phyloP scores from a whole-genome alignment of 257 asterid genomes.

The Nicotiana noctiflora region DNA sequence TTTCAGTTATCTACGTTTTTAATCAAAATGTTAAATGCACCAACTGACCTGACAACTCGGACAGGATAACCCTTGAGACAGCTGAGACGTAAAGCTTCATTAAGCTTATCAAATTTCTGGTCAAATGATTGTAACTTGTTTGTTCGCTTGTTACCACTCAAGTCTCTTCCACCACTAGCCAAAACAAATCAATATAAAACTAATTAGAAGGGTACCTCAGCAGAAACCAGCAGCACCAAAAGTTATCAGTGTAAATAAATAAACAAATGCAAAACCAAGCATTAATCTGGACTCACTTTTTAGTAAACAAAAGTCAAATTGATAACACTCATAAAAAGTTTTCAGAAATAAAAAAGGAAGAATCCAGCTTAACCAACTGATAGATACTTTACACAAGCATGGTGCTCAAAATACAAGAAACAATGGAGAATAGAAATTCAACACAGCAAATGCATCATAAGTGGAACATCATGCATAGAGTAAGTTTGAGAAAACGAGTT shows the following conservation, averaged over 20 bases:
- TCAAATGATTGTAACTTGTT: constrained; percentile 72
- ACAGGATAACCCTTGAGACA: constrained; percentile 85
- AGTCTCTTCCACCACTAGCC: constrained; percentile 89
- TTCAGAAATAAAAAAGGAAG: not conserved
- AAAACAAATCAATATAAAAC: constrained; percentile 23
- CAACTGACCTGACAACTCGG: constrained; percentile 83
- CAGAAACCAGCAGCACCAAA: not conserved
- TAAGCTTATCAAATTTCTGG: constrained; percentile 54
- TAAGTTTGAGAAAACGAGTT: not conserved
- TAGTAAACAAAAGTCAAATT: not conserved
- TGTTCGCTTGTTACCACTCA: constrained; percentile 83
- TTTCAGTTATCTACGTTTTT: not conserved
- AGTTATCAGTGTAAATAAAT: not conserved
- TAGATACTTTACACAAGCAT: not conserved
- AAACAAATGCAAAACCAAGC: not conserved
- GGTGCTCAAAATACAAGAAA: not conserved
- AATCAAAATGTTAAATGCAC: not conserved
- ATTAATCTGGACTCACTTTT: not conserved
- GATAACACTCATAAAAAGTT: not conserved
- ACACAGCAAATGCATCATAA: not conserved
- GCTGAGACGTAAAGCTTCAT: constrained; percentile 80
- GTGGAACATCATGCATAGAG: not conserved
- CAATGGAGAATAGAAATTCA: not conserved
- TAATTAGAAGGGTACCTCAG: not conserved
- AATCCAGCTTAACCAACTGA: not conserved